Conservation (phyloP, 768 basidiomycete genomes). For the Mycena crocata region DNA sequence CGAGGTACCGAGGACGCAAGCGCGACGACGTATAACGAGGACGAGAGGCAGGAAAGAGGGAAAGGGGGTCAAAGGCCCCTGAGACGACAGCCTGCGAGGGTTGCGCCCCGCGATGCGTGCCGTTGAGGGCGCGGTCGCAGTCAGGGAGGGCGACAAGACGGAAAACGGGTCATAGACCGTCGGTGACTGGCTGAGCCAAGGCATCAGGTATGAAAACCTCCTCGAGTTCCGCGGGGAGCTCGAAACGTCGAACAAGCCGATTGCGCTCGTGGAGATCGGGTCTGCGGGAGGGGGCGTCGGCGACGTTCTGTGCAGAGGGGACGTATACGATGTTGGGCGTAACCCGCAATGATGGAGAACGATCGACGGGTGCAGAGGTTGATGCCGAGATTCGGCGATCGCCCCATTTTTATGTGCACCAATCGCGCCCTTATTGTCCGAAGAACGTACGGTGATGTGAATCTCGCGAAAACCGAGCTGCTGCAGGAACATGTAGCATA, state of each 20-base stretch:
- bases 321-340: not conserved
- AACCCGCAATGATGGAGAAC: not conserved
- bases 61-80: too few species aligned
- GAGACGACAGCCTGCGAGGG: too few species aligned
- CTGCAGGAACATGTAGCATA: not conserved
- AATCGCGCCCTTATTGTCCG: slow-evolving; percentile 16
- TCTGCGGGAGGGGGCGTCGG: slow-evolving; percentile 4
- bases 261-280: not conserved
- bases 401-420: slow-evolving; percentile 7
- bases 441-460: not conserved
- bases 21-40: too few species aligned
- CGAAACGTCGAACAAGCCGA: not conserved
- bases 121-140: too few species aligned
- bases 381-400: not conserved
- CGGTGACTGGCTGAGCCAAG: too few species aligned
- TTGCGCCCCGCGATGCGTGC: too few species aligned
- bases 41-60: too few species aligned
- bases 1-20: too few species aligned
- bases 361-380: not conserved
- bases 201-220: not conserved
- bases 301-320: not conserved
- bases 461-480: not conserved
- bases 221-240: not conserved
- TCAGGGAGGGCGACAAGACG: too few species aligned
- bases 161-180: too few species aligned